Conservation (phyloP, 225 moss, liverwort and hornwort genomes). For the Polytrichum commune region DNA sequence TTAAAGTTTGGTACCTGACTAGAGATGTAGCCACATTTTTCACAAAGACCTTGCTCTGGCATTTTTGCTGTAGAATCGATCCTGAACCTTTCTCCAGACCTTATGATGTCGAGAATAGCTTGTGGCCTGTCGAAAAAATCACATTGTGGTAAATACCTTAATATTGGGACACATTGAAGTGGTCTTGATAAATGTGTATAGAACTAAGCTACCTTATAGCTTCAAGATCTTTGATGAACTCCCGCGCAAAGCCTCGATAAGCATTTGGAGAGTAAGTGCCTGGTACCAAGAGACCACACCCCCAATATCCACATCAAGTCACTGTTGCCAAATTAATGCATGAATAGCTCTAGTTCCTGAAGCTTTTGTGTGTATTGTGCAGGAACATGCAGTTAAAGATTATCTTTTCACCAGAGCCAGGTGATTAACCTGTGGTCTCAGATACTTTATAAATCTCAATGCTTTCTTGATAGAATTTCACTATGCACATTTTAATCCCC, state of each 20-base stretch:
- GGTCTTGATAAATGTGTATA: too few relatives aligned
- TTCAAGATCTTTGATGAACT: slow-evolving; percentile 94
- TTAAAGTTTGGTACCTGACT: slow-evolving; percentile 62
- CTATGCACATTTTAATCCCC: too few relatives aligned
- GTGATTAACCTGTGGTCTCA: too few relatives aligned
- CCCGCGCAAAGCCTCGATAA: slow-evolving; percentile 92
- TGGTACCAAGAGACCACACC: slow-evolving; percentile 17
- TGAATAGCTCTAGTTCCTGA: too few relatives aligned
- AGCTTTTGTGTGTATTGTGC: too few relatives aligned
- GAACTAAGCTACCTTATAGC: slow-evolving; percentile 59
- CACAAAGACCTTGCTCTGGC: slow-evolving; percentile 97
- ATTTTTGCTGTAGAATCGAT: slow-evolving; percentile 80
- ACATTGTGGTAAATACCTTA: not conserved
- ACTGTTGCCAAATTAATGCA: too few relatives aligned
- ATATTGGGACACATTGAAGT: too few relatives aligned
- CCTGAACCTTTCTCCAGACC: slow-evolving; percentile 89
- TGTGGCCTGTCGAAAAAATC: slow-evolving; percentile 54
- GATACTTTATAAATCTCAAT: too few relatives aligned
- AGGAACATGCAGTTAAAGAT: too few relatives aligned
- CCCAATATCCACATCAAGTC: not conserved
- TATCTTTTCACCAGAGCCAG: too few relatives aligned
- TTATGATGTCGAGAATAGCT: slow-evolving; percentile 94
- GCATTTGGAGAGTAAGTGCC: slow-evolving; percentile 99
- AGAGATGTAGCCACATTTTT: slow-evolving; percentile 94
- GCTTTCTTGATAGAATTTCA: too few relatives aligned